These are phyloP conservation scores for Penicillium sclerotigenum DNA, from an alignment of 2,329 filamentous ascomycete species.

Conservation along the genomic window DNA sequence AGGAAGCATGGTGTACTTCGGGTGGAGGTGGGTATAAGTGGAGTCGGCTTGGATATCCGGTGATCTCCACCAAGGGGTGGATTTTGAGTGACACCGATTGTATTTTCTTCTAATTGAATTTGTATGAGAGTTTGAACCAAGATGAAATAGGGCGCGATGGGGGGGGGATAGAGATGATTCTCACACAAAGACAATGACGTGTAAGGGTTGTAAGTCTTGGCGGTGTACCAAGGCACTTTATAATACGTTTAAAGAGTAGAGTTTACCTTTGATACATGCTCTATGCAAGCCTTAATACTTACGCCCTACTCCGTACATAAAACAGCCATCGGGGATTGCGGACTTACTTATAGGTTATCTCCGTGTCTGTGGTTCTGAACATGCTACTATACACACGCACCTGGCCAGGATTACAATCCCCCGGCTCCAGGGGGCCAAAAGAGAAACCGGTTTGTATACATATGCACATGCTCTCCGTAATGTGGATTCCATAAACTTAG, in stretches of 20 bases:
- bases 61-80: neutral
- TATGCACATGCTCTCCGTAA: too few relatives aligned
- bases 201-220: neutral
- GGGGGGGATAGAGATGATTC: neutral
- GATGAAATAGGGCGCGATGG: neutral
- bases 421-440: neutral
- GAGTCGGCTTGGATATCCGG: neutral
- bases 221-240: neutral
- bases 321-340: too few relatives aligned
- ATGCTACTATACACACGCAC: neutral
- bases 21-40: slow-evolving; percentile 2
- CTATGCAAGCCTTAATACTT: too few relatives aligned
- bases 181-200: neutral
- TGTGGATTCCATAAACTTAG: neutral
- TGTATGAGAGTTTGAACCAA: neutral
- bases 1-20: slow-evolving; percentile 47
- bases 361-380: neutral
- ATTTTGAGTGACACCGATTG: neutral
- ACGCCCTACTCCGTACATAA: neutral
- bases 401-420: neutral
- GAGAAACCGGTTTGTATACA: neutral
- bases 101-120: neutral
- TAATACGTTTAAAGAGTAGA: neutral
- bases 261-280: neutral
- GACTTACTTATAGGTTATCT: neutral